These are phyloP conservation scores for Peziza echinospora DNA, from an alignment of 495 filamentous ascomycete species.

Conservation along the genomic window DNA sequence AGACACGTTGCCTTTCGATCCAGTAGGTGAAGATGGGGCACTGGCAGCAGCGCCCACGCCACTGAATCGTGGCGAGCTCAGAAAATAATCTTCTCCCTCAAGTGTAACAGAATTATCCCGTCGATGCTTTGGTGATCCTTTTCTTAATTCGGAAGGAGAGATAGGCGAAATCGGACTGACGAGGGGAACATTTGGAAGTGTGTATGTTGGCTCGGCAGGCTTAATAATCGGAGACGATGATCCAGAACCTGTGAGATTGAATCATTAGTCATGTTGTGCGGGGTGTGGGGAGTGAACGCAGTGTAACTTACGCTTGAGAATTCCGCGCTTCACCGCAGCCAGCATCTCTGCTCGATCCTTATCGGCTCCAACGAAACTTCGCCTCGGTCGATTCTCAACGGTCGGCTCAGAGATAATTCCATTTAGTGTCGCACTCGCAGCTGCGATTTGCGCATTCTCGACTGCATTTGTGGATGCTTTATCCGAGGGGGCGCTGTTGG, in stretches of 20 bases:
- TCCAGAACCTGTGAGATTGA: conserved; percentile 40
- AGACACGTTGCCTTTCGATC: conserved; percentile 46
- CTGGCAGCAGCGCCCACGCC: conserved; percentile 38
- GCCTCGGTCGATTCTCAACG: conserved; percentile 29
- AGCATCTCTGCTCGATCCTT: conserved; percentile 77
- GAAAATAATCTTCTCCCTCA: conserved; percentile 74
- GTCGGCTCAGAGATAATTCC: conserved; percentile 19
- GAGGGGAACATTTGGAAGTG: neutral
- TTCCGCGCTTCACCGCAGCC: conserved; percentile 76
- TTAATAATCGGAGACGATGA: conserved; percentile 43
- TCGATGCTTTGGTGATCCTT: conserved; percentile 3
- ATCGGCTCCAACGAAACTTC: conserved; percentile 80
- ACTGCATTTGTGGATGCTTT: conserved; percentile 66
- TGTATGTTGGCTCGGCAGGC: conserved; percentile 27
- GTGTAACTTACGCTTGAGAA: conserved; percentile 64
- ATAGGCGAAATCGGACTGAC: neutral
- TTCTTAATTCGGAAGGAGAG: neutral
- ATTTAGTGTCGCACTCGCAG: conserved; percentile 35
- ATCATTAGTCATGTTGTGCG: too few species aligned
- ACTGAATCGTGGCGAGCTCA: conserved; percentile 42
- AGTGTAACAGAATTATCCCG: conserved; percentile 25
- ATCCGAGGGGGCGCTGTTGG: too few species aligned
- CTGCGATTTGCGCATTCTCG: conserved; percentile 25
- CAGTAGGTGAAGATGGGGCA: conserved; percentile 52
- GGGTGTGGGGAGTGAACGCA: too few species aligned